Evolutionary conservation across 2,329 filamentous ascomycete species (phyloP).

Genomic region (Stagonosporopsis rhizophila): DNA sequence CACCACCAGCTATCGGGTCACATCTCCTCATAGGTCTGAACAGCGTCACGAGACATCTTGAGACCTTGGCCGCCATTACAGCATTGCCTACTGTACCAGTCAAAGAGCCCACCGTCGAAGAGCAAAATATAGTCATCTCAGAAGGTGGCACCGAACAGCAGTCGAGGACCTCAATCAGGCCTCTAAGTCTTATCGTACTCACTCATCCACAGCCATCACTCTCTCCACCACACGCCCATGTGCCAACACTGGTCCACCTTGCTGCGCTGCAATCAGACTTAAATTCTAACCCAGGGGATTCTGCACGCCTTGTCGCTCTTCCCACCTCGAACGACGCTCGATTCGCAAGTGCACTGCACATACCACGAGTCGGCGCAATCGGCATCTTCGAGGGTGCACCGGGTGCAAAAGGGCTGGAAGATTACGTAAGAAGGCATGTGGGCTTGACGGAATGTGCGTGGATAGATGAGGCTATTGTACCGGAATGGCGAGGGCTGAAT

Average conservation of each 20-base stretch:
- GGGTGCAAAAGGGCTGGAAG: conserved; percentile 62
- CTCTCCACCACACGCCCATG: conserved; percentile 44
- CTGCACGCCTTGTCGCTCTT: conserved; percentile 67
- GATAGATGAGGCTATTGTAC: conserved; percentile 57
- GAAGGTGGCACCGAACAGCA: not conserved
- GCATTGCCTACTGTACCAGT: conserved; percentile 21
- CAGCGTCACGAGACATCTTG: conserved; percentile 66
- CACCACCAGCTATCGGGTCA: conserved; percentile 58
- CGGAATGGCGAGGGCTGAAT: conserved; percentile 56
- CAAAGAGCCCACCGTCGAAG: not conserved
- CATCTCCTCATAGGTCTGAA: conserved; percentile 71
- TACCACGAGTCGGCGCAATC: conserved; percentile 71
- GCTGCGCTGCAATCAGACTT: conserved; percentile 23
- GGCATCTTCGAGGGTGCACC: conserved; percentile 66
- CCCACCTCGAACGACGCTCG: conserved; percentile 66
- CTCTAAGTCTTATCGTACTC: conserved; percentile 39
- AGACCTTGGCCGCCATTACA: conserved; percentile 49
- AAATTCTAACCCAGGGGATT: conserved; percentile 12
- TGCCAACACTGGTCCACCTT: conserved; percentile 43
- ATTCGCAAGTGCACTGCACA: conserved; percentile 63
- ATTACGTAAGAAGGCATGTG: conserved; percentile 63
- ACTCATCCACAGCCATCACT: conserved; percentile 43
- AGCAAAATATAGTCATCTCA: not conserved
- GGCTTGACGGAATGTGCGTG: conserved; percentile 62
- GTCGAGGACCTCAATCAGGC: not conserved